Evolutionary conservation across 1,284 basidiomycete species (phyloP), one percentile per base, ranked within the genome.

Genomic region (Cryptococcus sp.): DNA sequence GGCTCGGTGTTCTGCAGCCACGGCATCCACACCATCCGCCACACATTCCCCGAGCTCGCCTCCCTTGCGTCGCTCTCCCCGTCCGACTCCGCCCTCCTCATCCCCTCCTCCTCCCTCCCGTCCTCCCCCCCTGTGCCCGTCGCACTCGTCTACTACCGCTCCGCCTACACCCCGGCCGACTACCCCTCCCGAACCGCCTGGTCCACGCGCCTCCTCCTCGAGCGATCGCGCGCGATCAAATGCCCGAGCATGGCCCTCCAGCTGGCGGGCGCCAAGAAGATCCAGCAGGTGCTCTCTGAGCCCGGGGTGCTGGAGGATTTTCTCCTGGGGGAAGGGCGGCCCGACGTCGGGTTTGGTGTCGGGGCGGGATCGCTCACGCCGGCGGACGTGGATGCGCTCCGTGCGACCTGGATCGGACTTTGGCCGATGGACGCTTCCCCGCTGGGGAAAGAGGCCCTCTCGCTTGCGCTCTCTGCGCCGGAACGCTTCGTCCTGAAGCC

Each of bases 231-330:
- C 38, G 91, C 96, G 0, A 93, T 96, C 80, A 96, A 98, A 67
- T 98, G 94, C 69, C 95, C 95, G 0, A 85, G 85, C 1, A 84
- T 98, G 63, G 86, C 89, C 1, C 82, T 98, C 4, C 96, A 98
- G 69, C 84, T 98, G 3, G 91, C 93, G 0, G 96, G 95, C 0
- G 87, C 89, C 1, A 98, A 98, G 80, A 97, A 97, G 74, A 86
- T 98, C 0, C 96, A 98, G 77, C 87, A 98, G 70, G 89, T 89
- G 0, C 82, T 98, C 15, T 85, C 87, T 2, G 83, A 85, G 37
- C 84, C 85, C 0, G 85, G 86, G 0, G 78, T 90, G 11, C 80
- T 95, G 21, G 89, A 91, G 65, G 78, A 79, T 4, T 93, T 92
- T 76, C 78, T 91, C 18, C 65, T 76, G 3, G 52, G 56, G 7